Conservation (phyloP, 2,329 filamentous ascomycete genomes). For the Colletotrichum sp. region DNA sequence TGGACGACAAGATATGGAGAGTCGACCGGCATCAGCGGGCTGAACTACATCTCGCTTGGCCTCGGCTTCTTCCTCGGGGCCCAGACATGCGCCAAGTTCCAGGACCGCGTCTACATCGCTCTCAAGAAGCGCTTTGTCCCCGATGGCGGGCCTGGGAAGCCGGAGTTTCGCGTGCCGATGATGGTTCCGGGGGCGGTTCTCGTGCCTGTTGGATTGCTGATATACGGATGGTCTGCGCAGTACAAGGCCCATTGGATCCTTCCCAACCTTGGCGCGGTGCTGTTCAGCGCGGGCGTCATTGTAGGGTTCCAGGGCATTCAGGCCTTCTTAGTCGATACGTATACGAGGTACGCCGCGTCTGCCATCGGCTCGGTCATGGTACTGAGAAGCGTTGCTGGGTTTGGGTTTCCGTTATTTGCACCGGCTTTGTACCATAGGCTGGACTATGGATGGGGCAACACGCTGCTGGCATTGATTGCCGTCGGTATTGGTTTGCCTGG, state of each 20-base stretch:
- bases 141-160: conserved; percentile 37
- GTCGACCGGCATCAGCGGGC: conserved; percentile 44
- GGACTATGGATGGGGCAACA: conserved; percentile 48
- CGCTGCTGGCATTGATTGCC: conserved; percentile 43
- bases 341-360: conserved; percentile 49
- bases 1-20: conserved; percentile 50
- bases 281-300: conserved; percentile 44
- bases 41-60: conserved; percentile 55
- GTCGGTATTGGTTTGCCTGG: conserved; percentile 47
- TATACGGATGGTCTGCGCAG: conserved; percentile 52
- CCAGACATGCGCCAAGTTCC: conserved; percentile 44
- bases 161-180: conserved; percentile 48
- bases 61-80: conserved; percentile 55
- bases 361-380: conserved; percentile 49
- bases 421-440: conserved; percentile 47
- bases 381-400: conserved; percentile 52
- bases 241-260: conserved; percentile 48
- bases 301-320: conserved; percentile 50
- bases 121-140: conserved; percentile 44
- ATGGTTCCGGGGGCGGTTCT: conserved; percentile 45
- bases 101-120: conserved; percentile 49
- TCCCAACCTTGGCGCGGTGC: conserved; percentile 46
- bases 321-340: conserved; percentile 52
- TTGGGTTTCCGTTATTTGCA: conserved; percentile 57
- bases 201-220: conserved; percentile 46